A percentile compares a stretch with the other conserved stretches of the same genome.
These are phyloP conservation scores for Populus davidiana DNA, from an alignment of 345 rosid species.

Conservation along the genomic window DNA sequence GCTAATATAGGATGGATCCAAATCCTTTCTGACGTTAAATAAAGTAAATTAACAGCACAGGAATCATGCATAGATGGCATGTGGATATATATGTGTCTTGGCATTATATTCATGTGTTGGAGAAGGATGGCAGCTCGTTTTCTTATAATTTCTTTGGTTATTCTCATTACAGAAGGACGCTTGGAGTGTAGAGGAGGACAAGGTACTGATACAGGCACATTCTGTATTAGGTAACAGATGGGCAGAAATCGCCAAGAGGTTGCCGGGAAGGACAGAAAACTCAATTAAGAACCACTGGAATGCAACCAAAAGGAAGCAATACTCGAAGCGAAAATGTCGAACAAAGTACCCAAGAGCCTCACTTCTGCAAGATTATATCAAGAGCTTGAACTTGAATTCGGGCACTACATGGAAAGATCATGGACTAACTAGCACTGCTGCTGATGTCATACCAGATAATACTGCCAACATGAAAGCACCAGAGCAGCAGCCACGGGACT, in stretches of 20 bases:
- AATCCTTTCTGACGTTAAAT: conserved; percentile 7
- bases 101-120: not conserved
- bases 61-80: conserved; percentile 15
- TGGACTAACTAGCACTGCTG: conserved; percentile 18
- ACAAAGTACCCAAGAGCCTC: conserved; percentile 71
- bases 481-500: not conserved
- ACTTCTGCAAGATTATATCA: conserved; percentile 87
- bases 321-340: conserved; percentile 74
- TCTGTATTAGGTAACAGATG: conserved; percentile 90
- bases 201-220: conserved; percentile 66
- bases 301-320: conserved; percentile 90
- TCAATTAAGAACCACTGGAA: conserved; percentile 99
- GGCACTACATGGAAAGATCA: conserved; percentile 11
- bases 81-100: not conserved
- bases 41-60: not conserved
- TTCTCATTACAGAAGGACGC: conserved; percentile 55
- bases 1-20: not conserved
- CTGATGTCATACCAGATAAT: not conserved
- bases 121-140: not conserved
- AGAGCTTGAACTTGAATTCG: conserved; percentile 59
- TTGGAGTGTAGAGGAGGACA: conserved; percentile 95
- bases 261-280: conserved; percentile 95
- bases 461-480: not conserved
- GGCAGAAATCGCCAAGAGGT: conserved; percentile 93
- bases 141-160: not conserved